phyloP scores from a whole-genome alignment of 805 yeast species.

The Zygotorulaspora florentina region DNA sequence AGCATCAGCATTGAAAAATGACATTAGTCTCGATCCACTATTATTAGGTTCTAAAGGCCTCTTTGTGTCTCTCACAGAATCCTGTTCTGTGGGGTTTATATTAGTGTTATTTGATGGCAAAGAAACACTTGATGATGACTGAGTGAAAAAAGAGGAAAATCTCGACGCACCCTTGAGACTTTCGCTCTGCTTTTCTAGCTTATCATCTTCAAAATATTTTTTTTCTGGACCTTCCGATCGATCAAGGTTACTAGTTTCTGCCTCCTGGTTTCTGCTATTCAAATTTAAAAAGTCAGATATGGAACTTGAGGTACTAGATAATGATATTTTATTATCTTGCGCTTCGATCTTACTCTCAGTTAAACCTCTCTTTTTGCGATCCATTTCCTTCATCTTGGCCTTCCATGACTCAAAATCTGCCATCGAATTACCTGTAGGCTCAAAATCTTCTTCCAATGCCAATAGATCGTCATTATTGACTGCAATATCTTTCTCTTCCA shows the following conservation, averaged over 20 bases:
- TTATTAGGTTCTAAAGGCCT: slow-evolving; percentile 3
- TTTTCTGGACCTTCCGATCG: not conserved
- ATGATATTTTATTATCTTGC: slow-evolving; percentile 9
- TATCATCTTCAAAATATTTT: slow-evolving; percentile 10
- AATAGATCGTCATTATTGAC: slow-evolving; percentile 34
- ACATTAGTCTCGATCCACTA: slow-evolving; percentile 30
- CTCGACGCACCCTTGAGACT: slow-evolving; percentile 25
- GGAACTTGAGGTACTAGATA: slow-evolving; percentile 25
- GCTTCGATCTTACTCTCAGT: slow-evolving; percentile 6
- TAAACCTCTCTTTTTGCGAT: slow-evolving; percentile 35
- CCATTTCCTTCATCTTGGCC: slow-evolving; percentile 37
- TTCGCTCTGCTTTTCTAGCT: slow-evolving; percentile 12
- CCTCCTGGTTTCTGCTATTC: slow-evolving; percentile 9
- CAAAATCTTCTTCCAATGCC: slow-evolving; percentile 33
- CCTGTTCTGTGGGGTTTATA: not conserved
- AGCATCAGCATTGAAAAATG: slow-evolving; percentile 27
- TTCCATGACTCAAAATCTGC: slow-evolving; percentile 42
- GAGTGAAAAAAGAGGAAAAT: slow-evolving; percentile 36
- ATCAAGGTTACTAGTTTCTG: slow-evolving; percentile 1
- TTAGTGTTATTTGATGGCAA: slow-evolving; percentile 3
- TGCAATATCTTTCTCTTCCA: slow-evolving; percentile 26
- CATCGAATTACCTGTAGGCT: slow-evolving; percentile 35
- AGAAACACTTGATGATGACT: slow-evolving; percentile 15
- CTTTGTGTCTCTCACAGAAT: not conserved
- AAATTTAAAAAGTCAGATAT: slow-evolving; percentile 32